Conservation (phyloP, 176 grass and related monocot species). For the Areca catechu region DNA sequence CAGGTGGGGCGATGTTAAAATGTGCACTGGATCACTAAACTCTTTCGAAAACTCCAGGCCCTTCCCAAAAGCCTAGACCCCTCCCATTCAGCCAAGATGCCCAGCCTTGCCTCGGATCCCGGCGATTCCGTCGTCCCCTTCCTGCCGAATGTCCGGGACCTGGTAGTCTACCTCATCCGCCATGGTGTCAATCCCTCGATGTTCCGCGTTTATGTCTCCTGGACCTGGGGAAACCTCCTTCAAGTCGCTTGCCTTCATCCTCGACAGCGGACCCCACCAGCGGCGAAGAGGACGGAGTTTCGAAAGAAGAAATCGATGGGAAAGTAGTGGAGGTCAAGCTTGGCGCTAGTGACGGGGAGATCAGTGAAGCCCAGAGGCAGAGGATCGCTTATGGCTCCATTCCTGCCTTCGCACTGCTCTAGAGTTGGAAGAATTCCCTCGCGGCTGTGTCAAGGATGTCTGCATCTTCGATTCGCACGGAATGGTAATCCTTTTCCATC, state of each 20-base stretch:
- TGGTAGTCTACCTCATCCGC: conserved; percentile 37
- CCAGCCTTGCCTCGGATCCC: conserved; percentile 44
- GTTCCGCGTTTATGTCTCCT: conserved; percentile 69
- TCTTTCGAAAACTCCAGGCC: conserved; percentile 44
- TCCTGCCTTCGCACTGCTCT: conserved; percentile 58
- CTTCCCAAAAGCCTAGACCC: conserved; percentile 45
- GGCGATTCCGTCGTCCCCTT: conserved; percentile 53
- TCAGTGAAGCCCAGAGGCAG: conserved; percentile 54
- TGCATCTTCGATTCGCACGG: conserved; percentile 41
- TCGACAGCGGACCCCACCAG: conserved; percentile 10
- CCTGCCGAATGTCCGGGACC: conserved; percentile 31
- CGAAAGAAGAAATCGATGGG: conserved; percentile 32
- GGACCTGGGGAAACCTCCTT: conserved; percentile 78
- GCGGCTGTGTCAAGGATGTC: conserved; percentile 41
- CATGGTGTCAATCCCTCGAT: conserved; percentile 58
- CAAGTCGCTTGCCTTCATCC: conserved; percentile 64
- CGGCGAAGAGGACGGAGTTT: background rate
- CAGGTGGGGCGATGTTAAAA: too few relatives aligned
- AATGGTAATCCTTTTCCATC: conserved; percentile 39
- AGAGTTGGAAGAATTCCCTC: conserved; percentile 69
- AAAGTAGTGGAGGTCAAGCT: conserved; percentile 78
- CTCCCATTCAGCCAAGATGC: conserved; percentile 40
- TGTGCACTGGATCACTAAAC: too few relatives aligned
- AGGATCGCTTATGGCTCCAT: conserved; percentile 79
- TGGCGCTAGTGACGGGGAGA: conserved; percentile 34